Conservation (phyloP, 73 alveolate genomes). For the Blepharisma stoltei region DNA sequence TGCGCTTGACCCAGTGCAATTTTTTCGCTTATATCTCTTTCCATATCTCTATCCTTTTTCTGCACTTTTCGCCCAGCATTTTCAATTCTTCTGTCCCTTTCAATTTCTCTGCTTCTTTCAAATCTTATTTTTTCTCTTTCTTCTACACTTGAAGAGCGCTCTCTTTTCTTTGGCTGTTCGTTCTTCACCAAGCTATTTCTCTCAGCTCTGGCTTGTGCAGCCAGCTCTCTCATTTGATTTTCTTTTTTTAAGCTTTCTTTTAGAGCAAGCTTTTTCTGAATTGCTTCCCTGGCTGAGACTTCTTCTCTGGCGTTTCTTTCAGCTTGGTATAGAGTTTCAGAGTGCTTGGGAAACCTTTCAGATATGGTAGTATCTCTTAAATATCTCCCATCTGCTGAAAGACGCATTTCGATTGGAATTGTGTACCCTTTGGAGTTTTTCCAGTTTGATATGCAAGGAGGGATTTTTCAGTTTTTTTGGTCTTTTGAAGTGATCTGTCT, state of each 20-base stretch:
- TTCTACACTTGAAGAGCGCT: constrained; percentile 56
- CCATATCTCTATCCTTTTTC: constrained; percentile 83
- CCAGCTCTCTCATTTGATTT: constrained; percentile 82
- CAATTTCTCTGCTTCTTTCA: constrained; percentile 84
- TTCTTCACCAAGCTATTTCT: constrained; percentile 64
- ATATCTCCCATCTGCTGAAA: constrained; percentile 97
- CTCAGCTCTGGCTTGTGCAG: constrained; percentile 88
- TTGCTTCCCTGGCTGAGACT: constrained; percentile 84
- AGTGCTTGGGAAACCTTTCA: constrained; percentile 83
- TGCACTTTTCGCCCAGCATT: constrained; percentile 70
- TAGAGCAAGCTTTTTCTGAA: constrained; percentile 73
- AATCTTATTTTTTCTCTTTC: constrained; percentile 74
- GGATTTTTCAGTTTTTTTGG: constrained; percentile 97
- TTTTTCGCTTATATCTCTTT: constrained; percentile 96
- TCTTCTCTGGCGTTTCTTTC: constrained; percentile 92
- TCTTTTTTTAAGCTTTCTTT: constrained; percentile 83
- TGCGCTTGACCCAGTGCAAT: constrained; percentile 91
- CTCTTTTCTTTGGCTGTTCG: constrained; percentile 55
- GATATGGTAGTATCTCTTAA: constrained; percentile 67
- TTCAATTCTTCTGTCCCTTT: constrained; percentile 85
- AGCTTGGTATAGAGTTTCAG: constrained; percentile 81
- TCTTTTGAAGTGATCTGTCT: constrained; percentile 89
- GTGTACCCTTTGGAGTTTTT: constrained; percentile 99
- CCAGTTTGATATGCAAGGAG: constrained; percentile 98
- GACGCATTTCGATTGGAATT: constrained; percentile 98